Evolutionary conservation across 306 rosid species (phyloP).

Genomic region (Biancaea sappan): DNA sequence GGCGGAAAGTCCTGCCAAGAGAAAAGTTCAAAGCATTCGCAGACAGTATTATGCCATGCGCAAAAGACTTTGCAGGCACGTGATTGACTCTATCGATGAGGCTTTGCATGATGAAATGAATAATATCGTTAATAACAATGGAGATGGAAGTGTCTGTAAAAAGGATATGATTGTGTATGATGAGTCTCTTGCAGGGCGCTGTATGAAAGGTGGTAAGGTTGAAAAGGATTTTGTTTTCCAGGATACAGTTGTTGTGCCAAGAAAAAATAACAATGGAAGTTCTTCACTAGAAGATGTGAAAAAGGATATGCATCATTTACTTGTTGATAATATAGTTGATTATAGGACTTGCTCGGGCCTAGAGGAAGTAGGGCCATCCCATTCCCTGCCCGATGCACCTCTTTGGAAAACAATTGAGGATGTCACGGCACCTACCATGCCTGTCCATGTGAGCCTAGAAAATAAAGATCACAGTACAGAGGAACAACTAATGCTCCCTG

Average conservation of each 20-base stretch:
- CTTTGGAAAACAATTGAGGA: constrained; percentile 67
- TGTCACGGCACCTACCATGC: constrained; percentile 54
- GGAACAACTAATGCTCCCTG: constrained; percentile 19
- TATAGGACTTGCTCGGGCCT: constrained; percentile 38
- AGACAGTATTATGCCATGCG: constrained; percentile 47
- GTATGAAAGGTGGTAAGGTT: constrained; percentile 28
- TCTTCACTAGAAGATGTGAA: constrained; percentile 17
- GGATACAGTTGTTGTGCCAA: not conserved
- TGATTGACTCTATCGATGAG: constrained; percentile 34
- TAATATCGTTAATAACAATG: not conserved
- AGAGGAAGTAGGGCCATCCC: constrained; percentile 48
- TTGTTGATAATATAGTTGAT: constrained; percentile 41
- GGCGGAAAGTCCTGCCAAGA: constrained; percentile 32
- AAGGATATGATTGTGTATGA: constrained; percentile 14
- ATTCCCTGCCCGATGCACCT: constrained; percentile 46
- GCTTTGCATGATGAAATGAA: constrained; percentile 23
- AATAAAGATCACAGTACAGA: constrained; percentile 19
- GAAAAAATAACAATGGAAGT: not conserved
- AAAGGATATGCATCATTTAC: constrained; percentile 13
- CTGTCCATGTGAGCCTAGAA: constrained; percentile 40
- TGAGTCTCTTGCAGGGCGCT: constrained; percentile 28
- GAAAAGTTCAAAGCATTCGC: constrained; percentile 50
- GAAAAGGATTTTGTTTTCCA: constrained; percentile 21
- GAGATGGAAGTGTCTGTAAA: constrained; percentile 20
- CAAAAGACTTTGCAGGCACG: constrained; percentile 44